phyloP scores from a whole-genome alignment of 495 filamentous ascomycete genomes.

The Hypoxylon fragiforme region DNA sequence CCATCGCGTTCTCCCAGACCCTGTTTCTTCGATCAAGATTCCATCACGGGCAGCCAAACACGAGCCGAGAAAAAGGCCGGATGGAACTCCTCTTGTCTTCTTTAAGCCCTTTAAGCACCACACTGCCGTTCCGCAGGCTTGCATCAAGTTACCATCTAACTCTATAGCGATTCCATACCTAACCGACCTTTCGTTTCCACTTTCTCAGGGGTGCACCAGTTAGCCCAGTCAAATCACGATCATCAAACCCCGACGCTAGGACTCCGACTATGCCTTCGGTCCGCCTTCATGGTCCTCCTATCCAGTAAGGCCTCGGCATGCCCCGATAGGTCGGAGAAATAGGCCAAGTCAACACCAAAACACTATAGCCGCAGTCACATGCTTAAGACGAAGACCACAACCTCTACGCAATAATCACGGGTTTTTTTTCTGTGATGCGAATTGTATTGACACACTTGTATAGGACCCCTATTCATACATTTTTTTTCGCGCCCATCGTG shows the following conservation, averaged over 20 bases:
- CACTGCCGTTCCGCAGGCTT: background rate
- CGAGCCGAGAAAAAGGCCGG: slow-evolving; percentile 29
- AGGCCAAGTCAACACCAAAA: slow-evolving; percentile 9
- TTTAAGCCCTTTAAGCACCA: background rate
- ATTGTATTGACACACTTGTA: slow-evolving; percentile 30
- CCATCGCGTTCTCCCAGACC: slow-evolving; percentile 4
- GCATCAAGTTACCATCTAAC: background rate
- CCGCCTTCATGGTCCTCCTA: background rate
- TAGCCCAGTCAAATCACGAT: slow-evolving; percentile 22
- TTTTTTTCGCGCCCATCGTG: slow-evolving; percentile 3
- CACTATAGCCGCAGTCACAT: background rate
- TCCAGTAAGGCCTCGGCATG: background rate
- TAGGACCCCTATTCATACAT: slow-evolving; percentile 19
- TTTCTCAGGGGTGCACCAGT: background rate
- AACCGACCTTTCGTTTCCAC: slow-evolving; percentile 1
- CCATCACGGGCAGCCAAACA: background rate
- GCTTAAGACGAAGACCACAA: background rate
- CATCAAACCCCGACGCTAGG: slow-evolving; percentile 11
- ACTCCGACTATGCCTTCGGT: slow-evolving; percentile 12
- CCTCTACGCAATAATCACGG: too few species aligned
- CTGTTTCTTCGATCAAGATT: background rate
- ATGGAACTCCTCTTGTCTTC: slow-evolving; percentile 13
- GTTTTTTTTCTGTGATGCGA: background rate
- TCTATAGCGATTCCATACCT: too few species aligned
- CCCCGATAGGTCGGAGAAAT: slow-evolving; percentile 1